A percentile compares a stretch with the other conserved stretches of the same genome.
Evolutionary conservation across 768 basidiomycete genomes (phyloP).

Genomic region (Amylocystis lapponica): DNA sequence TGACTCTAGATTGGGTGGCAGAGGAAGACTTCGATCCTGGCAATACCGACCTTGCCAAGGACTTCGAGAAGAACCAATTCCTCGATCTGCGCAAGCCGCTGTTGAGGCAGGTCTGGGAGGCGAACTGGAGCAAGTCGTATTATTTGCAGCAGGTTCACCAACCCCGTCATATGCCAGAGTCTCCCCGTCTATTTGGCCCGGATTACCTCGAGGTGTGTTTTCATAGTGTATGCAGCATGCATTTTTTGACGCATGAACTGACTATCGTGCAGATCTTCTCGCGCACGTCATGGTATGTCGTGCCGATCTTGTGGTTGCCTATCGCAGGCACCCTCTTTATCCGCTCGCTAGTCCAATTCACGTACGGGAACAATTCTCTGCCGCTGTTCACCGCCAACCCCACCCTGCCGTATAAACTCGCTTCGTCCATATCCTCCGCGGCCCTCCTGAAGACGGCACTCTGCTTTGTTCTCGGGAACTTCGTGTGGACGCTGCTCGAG

Average conservation of each 20-base stretch:
- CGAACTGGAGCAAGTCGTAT: slow-evolving; percentile 91
- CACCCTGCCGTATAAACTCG: slow-evolving; percentile 43
- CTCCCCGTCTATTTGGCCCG: slow-evolving; percentile 84
- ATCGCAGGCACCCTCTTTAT: slow-evolving; percentile 75
- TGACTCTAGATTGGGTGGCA: slow-evolving; percentile 73
- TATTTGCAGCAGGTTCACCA: slow-evolving; percentile 97
- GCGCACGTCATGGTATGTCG: slow-evolving; percentile 88
- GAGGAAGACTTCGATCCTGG: slow-evolving; percentile 89
- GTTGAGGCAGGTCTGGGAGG: slow-evolving; percentile 79
- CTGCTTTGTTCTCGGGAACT: slow-evolving; percentile 80
- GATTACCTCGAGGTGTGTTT: slow-evolving; percentile 67
- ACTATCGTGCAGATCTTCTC: slow-evolving; percentile 55
- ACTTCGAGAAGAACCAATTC: slow-evolving; percentile 88
- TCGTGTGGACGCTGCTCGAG: slow-evolving; percentile 93
- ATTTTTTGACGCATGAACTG: background rate
- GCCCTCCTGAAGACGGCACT: slow-evolving; percentile 48
- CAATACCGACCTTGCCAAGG: slow-evolving; percentile 72
- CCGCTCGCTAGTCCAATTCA: slow-evolving; percentile 81
- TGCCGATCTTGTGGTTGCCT: slow-evolving; percentile 89
- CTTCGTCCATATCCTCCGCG: slow-evolving; percentile 18
- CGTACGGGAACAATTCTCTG: slow-evolving; percentile 43
- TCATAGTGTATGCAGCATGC: slow-evolving; percentile 1
- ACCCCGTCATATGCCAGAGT: slow-evolving; percentile 78
- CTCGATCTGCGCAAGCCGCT: slow-evolving; percentile 85
- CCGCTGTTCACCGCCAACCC: slow-evolving; percentile 59